These are phyloP conservation scores for Elymus sibiricus DNA, from an alignment of 176 grass and related monocot genomes.

Conservation along the genomic window DNA sequence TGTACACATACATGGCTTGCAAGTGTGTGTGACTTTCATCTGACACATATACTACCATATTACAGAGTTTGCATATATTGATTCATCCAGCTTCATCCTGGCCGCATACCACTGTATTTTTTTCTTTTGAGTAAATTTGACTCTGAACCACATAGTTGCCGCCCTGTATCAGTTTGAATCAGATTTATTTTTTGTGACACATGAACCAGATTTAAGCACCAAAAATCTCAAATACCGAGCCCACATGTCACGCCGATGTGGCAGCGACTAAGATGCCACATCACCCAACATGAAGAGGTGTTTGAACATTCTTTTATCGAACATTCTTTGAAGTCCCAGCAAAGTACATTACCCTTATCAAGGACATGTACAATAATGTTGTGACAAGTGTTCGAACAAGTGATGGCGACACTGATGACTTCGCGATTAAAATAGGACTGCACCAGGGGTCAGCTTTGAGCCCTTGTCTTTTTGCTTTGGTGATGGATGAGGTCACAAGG, in stretches of 20 bases:
- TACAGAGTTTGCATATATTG: background rate
- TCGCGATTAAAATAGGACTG: too few species aligned
- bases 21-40: background rate
- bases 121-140: background rate
- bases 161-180: background rate
- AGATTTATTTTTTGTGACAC: background rate
- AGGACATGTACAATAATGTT: too few species aligned
- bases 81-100: background rate
- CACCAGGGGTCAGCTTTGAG: too few species aligned
- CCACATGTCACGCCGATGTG: background rate
- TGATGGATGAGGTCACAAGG: too few species aligned
- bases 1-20: background rate
- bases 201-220: background rate
- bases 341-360: too few species aligned
- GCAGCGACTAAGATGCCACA: background rate
- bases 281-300: background rate
- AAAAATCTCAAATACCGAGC: background rate
- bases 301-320: too few species aligned
- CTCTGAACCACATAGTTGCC: background rate
- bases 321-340: too few species aligned
- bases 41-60: too few species aligned
- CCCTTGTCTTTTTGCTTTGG: too few species aligned
- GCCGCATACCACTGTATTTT: background rate
- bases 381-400: too few species aligned
- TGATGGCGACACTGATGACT: too few species aligned